phyloP scores from a whole-genome alignment of 75 land plant species.

The Ceratopteris richardii region DNA sequence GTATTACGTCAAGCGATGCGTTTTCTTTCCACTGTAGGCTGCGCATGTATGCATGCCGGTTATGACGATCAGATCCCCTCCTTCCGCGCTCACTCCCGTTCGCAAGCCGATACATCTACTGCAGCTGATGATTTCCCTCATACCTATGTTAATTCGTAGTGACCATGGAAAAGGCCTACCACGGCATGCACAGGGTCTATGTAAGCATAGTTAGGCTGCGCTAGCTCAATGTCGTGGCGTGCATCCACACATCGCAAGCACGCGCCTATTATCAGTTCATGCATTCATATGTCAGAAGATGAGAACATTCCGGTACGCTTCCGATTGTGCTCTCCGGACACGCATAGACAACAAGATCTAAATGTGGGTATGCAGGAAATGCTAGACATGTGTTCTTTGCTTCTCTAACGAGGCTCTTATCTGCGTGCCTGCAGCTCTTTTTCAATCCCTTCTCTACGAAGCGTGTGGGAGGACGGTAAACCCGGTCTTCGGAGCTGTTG shows the following conservation, averaged over 20 bases:
- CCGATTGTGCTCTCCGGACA: no score
- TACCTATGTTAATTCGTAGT: neutral
- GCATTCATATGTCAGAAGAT: no score
- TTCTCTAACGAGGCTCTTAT: neutral
- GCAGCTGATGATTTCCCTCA: neutral
- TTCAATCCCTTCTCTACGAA: slow-evolving; percentile 73
- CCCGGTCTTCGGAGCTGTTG: slow-evolving; percentile 85
- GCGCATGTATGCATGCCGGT: neutral
- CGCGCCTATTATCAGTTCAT: no score
- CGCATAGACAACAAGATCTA: no score
- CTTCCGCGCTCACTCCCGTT: neutral
- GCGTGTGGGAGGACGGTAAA: slow-evolving; percentile 84
- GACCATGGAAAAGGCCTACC: neutral
- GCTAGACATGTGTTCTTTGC: neutral
- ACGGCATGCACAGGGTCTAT: no score
- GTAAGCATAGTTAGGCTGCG: neutral
- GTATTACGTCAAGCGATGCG: slow-evolving; percentile 15
- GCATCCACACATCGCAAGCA: no score
- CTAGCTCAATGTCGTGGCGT: neutral
- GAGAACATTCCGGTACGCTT: no score
- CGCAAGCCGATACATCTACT: neutral
- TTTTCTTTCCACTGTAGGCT: neutral
- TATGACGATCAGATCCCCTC: no score
- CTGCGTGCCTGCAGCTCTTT: slow-evolving; percentile 45
- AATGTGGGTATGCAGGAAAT: no score